A percentile compares a stretch with the other conserved stretches of the same genome.
phyloP scores from a whole-genome alignment of 768 basidiomycete genomes.

The Mycena galericulata region DNA sequence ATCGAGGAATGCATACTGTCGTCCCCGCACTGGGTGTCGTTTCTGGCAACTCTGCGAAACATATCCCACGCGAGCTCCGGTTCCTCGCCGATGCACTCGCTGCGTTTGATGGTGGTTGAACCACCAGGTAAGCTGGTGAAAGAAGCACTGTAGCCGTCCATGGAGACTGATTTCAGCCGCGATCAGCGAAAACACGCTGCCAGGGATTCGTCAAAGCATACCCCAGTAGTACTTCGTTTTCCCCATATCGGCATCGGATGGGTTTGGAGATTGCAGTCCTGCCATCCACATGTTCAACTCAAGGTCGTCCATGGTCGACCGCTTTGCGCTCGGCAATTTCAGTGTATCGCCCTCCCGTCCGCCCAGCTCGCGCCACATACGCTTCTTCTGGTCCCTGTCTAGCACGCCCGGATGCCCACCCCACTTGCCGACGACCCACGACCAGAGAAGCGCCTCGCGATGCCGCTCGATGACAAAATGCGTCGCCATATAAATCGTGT shows the following conservation, averaged over 20 bases:
- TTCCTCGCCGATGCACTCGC: too few species aligned
- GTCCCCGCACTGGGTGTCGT: too few species aligned
- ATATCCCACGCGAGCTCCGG: too few species aligned
- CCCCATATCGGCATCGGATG: constrained; percentile 3
- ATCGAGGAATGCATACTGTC: constrained; percentile 3
- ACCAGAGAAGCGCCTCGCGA: constrained; percentile 50
- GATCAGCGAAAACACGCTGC: not conserved
- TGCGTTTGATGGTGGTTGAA: not conserved
- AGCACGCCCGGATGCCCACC: constrained; percentile 27
- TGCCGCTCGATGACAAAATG: constrained; percentile 50
- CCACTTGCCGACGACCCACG: constrained; percentile 49
- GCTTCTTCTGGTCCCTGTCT: too few species aligned
- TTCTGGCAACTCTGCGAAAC: too few species aligned
- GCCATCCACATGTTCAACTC: constrained; percentile 32
- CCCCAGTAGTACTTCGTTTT: constrained; percentile 27
- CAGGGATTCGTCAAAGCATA: not conserved
- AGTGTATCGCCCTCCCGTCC: too few species aligned
- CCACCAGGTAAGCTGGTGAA: not conserved
- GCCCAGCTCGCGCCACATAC: too few species aligned
- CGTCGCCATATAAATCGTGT: too few species aligned
- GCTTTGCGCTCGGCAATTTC: too few species aligned
- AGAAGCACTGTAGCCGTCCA: constrained; percentile 23
- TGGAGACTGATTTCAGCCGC: constrained; percentile 12
- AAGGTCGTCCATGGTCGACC: constrained; percentile 23
- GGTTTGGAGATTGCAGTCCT: constrained; percentile 14